Conservation (phyloP, 805 yeast species). For the Candida silvicultrix region DNA sequence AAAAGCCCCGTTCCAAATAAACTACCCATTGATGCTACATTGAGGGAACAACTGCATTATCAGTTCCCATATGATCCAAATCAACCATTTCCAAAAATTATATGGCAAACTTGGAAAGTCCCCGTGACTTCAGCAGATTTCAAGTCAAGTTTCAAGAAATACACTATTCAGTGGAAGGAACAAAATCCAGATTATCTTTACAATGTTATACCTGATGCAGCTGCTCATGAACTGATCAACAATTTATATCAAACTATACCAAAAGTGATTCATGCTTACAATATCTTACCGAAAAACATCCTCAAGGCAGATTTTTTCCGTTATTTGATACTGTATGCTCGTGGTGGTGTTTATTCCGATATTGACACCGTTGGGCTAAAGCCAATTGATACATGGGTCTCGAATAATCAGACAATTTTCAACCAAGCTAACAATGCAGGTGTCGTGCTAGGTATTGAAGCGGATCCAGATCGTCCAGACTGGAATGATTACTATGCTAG, state of each 20-base stretch:
- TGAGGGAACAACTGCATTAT: constrained; percentile 56
- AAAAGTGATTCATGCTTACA: constrained; percentile 68
- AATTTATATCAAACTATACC: constrained; percentile 69
- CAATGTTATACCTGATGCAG: constrained; percentile 65
- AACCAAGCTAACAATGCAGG: constrained; percentile 44
- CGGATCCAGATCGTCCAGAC: constrained; percentile 93
- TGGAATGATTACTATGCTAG: constrained; percentile 94
- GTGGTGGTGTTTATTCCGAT: constrained; percentile 92
- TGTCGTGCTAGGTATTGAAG: constrained; percentile 85
- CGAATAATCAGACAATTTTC: constrained; percentile 29
- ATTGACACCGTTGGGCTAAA: constrained; percentile 78
- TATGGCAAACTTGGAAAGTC: constrained; percentile 96
- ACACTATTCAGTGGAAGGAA: constrained; percentile 57
- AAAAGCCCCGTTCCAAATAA: not conserved
- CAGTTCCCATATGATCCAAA: constrained; percentile 70
- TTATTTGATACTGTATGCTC: constrained; percentile 76
- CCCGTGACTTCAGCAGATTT: constrained; percentile 49
- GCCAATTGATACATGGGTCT: constrained; percentile 72
- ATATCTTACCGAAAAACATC: constrained; percentile 70
- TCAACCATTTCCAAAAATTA: constrained; percentile 62
- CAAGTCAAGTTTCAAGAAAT: constrained; percentile 43
- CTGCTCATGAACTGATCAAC: constrained; percentile 47
- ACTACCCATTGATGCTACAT: constrained; percentile 10
- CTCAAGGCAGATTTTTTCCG: constrained; percentile 92
- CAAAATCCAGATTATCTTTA: constrained; percentile 62